phyloP scores from a whole-genome alignment of 805 yeast species.

The Cyberlindnera meyerae region DNA sequence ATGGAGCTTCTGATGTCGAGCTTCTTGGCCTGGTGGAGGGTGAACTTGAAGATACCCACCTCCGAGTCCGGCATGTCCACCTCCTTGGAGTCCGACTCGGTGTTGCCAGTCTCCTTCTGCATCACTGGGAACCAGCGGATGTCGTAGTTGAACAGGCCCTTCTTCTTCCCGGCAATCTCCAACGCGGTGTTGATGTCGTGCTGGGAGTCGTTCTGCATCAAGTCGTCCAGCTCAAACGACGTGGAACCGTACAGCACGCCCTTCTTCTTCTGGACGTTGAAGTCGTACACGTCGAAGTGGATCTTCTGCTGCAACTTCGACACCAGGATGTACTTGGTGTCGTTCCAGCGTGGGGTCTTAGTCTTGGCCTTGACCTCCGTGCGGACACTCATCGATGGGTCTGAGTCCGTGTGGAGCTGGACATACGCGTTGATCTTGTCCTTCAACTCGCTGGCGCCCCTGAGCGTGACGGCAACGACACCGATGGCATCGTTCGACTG shows the following conservation, averaged over 20 bases:
- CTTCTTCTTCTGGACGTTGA: conserved; percentile 46
- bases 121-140: conserved; percentile 36
- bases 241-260: conserved; percentile 48
- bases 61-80: conserved; percentile 48
- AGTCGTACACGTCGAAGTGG: conserved; percentile 49
- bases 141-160: conserved; percentile 58
- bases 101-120: conserved; percentile 15
- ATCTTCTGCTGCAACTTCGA: conserved; percentile 53
- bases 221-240: conserved; percentile 51
- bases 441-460: conserved; percentile 46
- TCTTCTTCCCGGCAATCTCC: conserved; percentile 43
- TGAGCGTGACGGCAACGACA: conserved; percentile 57
- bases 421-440: conserved; percentile 58
- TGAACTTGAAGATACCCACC: conserved; percentile 66
- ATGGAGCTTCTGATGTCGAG: conserved; percentile 50
- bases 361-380: conserved; percentile 56
- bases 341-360: conserved; percentile 61
- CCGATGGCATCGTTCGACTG: conserved; percentile 67
- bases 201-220: conserved; percentile 49
- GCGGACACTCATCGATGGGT: conserved; percentile 37
- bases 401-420: conserved; percentile 39
- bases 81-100: conserved; percentile 27
- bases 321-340: conserved; percentile 56
- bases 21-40: conserved; percentile 54
- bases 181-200: conserved; percentile 22